Conservation (phyloP, 371 early-diverging fungal genomes). For the Haplosporangium sp. region DNA sequence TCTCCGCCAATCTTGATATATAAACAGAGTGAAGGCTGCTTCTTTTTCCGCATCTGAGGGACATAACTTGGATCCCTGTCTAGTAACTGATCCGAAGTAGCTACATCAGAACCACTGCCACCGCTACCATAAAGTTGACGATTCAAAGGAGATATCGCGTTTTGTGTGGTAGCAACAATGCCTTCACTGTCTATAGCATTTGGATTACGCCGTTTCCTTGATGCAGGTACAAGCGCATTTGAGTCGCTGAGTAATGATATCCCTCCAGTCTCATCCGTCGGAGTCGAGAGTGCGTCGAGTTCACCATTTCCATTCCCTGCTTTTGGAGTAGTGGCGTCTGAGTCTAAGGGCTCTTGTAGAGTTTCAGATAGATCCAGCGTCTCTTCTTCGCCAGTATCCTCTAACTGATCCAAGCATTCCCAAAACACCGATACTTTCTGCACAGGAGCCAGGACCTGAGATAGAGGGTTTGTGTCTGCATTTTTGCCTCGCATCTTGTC, state of each 20-base stretch:
- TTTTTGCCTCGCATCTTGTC: slow-evolving; percentile 65
- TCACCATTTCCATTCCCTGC: not conserved
- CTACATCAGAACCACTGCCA: slow-evolving; percentile 15
- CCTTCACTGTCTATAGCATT: slow-evolving; percentile 9
- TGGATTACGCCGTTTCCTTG: slow-evolving; percentile 29
- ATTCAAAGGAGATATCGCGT: not conserved
- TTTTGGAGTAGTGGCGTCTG: not conserved
- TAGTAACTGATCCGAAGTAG: slow-evolving; percentile 37
- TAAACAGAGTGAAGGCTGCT: slow-evolving; percentile 59
- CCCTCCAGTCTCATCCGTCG: not conserved
- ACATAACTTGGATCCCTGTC: slow-evolving; percentile 58
- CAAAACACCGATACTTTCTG: slow-evolving; percentile 49
- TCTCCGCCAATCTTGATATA: slow-evolving; percentile 64
- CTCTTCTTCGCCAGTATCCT: slow-evolving; percentile 53
- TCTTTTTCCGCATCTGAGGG: slow-evolving; percentile 55
- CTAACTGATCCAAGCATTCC: slow-evolving; percentile 46
- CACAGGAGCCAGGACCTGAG: slow-evolving; percentile 49
- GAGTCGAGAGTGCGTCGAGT: not conserved
- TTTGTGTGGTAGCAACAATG: not conserved
- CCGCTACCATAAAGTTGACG: slow-evolving; percentile 3
- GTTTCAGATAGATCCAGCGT: slow-evolving; percentile 53
- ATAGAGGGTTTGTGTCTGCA: slow-evolving; percentile 38
- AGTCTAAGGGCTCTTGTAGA: slow-evolving; percentile 19
- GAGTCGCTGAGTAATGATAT: not conserved
- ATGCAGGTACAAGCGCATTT: slow-evolving; percentile 19